Conservation (phyloP, 441 rosid genomes). For the Syzygium syzygioides region DNA sequence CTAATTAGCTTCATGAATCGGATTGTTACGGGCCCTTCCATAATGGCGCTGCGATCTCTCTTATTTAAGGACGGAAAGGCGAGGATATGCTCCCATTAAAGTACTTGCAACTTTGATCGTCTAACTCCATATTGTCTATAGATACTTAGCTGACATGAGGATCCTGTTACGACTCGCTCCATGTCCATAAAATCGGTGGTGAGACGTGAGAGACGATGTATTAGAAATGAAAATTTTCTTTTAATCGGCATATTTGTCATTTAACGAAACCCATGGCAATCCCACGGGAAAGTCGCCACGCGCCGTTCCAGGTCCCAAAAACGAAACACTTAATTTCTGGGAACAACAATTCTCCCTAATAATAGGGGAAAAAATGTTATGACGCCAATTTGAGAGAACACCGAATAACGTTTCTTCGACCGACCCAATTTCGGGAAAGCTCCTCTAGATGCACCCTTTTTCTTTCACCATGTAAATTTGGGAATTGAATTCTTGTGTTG, state of each 20-base stretch:
- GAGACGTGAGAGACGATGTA: no score
- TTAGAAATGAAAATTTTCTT: no score
- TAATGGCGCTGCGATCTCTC: not conserved
- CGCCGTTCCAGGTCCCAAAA: no score
- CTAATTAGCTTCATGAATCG: not conserved
- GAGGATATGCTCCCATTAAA: not conserved
- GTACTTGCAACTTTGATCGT: not conserved
- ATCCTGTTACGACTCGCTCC: no score
- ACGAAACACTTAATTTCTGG: not conserved
- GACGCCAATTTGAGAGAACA: no score
- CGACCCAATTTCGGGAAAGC: not conserved
- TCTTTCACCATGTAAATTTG: not conserved
- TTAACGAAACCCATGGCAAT: no score
- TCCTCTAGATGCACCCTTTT: not conserved
- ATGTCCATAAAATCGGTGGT: no score
- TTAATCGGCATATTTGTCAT: no score
- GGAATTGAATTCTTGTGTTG: not conserved
- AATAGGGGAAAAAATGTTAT: not conserved
- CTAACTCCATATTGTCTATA: not conserved
- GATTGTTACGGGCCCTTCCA: not conserved
- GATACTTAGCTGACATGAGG: no score
- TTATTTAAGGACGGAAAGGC: not conserved
- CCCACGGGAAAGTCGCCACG: no score
- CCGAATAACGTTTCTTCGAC: not conserved
- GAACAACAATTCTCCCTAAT: not conserved